Base-by-base conservation (phyloP, 1,139 yeast species). In the Pneumocystis oryctolagi region DNA sequence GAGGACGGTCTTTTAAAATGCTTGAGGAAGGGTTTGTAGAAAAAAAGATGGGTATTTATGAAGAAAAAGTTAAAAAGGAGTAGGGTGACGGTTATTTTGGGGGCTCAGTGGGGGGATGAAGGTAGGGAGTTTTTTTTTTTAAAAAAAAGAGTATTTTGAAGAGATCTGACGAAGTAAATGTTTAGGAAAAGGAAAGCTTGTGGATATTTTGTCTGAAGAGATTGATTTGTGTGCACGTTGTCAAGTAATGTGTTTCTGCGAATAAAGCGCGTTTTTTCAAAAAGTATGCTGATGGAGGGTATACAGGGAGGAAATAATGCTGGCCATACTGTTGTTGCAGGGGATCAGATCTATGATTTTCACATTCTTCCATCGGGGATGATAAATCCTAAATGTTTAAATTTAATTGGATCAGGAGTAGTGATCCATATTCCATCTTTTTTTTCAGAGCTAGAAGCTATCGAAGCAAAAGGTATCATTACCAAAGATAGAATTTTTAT, bases 61-160 rank as follows among this genome's bases (percentile, higher is more conserved):
- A 37, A 9, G 47, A 9, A 18, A 8, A 8, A 8, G 5, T 47
- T 61, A n/a, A n/a, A n/a, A n/a, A n/a, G n/a, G n/a, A n/a, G n/a
- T n/a, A 85, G 86, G 90, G 86, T 88, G 75, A 88, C 86, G 79
- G 97, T 92, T 69, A 97, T 92, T 64, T 82, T 92, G 72, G 98
- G 98, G 66, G 79, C 97, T 76, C 98, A 92, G 77, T 92, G 98
- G 98, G 99, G 99, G 68, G 99, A 92, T 74, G 99, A 92, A 82
- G 99, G 55, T 47, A 12, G 1, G 14, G 5, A 2, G 16, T 12
- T 20, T 42, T 20, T 16, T 35, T n/a, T n/a, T n/a, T n/a, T n/a
- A n/a, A n/a, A n/a, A n/a, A n/a, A n/a, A n/a, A 20, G 39, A 35
- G 12, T 9, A 16, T 9, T 20, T 18, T 40, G 4, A 20, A 20